These are phyloP conservation scores for Populus deltoides DNA, from an alignment of 345 rosid species.

Conservation along the genomic window DNA sequence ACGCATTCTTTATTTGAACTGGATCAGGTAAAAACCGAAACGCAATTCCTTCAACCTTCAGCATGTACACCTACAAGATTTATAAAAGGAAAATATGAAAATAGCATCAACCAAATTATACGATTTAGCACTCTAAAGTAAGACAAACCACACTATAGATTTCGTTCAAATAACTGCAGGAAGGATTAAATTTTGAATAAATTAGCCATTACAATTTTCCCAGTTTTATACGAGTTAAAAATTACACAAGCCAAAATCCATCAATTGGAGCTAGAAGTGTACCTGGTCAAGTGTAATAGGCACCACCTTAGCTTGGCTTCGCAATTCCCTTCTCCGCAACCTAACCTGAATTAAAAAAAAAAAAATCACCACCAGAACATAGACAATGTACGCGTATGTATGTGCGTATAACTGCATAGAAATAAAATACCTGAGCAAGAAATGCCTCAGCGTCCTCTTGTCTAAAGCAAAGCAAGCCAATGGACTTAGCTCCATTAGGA, in stretches of 20 bases:
- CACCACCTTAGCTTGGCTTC: slow-evolving; percentile 69
- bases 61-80: slow-evolving; percentile 59
- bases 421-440: slow-evolving; percentile 65
- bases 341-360: slow-evolving; percentile 48
- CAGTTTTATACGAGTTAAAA: background rate
- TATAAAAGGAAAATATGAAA: slow-evolving; percentile 1
- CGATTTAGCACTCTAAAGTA: background rate
- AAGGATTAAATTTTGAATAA: background rate
- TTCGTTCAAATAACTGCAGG: background rate
- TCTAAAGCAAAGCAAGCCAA: slow-evolving; percentile 89
- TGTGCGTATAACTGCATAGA: background rate
- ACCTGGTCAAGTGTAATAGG: slow-evolving; percentile 96
- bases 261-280: background rate
- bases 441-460: slow-evolving; percentile 92
- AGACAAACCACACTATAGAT: background rate
- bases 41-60: slow-evolving; percentile 93
- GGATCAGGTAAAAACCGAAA: slow-evolving; percentile 95
- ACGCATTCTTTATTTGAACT: slow-evolving; percentile 82
- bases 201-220: background rate
- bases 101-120: background rate
- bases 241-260: background rate
- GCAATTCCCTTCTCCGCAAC: slow-evolving; percentile 67
- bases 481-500: slow-evolving; percentile 74
- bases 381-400: background rate
- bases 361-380: background rate